These are phyloP conservation scores for Amanita fuliginea DNA, from an alignment of 768 basidiomycete species.

Conservation along the genomic window DNA sequence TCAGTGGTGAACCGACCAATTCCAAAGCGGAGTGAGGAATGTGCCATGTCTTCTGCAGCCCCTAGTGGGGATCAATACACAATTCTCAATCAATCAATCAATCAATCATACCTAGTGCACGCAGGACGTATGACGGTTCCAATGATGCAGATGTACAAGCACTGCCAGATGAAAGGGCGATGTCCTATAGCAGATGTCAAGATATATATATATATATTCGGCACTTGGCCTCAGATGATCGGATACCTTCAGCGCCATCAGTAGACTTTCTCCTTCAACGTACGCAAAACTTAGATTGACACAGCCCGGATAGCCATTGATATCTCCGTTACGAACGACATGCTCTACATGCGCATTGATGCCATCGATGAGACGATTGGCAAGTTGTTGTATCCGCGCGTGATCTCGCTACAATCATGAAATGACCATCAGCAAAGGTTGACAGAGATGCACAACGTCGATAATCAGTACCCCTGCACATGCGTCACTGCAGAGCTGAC, in stretches of 20 bases:
- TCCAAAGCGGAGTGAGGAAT: slow-evolving; percentile 94
- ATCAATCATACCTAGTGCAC: slow-evolving; percentile 64
- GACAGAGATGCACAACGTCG: background rate
- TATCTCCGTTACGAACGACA: slow-evolving; percentile 91
- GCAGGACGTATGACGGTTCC: slow-evolving; percentile 95
- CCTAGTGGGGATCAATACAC: slow-evolving; percentile 28
- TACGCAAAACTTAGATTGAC: slow-evolving; percentile 94
- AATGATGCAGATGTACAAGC: slow-evolving; percentile 98
- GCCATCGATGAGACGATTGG: slow-evolving; percentile 69
- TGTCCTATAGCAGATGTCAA: slow-evolving; percentile 44
- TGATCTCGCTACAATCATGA: slow-evolving; percentile 59
- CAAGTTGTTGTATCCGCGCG: slow-evolving; percentile 56
- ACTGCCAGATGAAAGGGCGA: slow-evolving; percentile 94
- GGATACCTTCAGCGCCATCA: slow-evolving; percentile 93
- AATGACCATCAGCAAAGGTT: slow-evolving; percentile 11
- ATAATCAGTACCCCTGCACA: slow-evolving; percentile 93
- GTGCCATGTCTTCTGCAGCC: slow-evolving; percentile 98
- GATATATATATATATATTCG: no score
- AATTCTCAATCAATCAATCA: slow-evolving; percentile 6
- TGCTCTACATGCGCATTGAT: slow-evolving; percentile 81
- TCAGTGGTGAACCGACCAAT: slow-evolving; percentile 98
- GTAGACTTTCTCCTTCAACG: slow-evolving; percentile 91
- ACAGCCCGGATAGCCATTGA: slow-evolving; percentile 88
- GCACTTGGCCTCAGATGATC: background rate
- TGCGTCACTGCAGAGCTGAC: slow-evolving; percentile 51